Evolutionary conservation across 192 early-diverging fungal species (phyloP), one percentile per base, ranked within the genome.

Genomic region (Coemansia sp.): DNA sequence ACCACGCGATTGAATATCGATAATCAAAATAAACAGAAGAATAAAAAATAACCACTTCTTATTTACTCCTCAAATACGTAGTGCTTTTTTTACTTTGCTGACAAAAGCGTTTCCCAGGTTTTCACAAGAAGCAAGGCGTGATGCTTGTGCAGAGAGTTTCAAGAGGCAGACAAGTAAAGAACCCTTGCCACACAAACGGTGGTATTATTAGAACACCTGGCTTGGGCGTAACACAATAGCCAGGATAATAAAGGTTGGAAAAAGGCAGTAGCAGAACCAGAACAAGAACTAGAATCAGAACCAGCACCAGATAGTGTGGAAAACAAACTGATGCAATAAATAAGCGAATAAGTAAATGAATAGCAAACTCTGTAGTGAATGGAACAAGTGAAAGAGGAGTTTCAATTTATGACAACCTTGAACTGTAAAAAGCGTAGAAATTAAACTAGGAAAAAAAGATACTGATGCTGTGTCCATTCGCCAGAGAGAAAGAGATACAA

Each of bases 91-190:
- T 13, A 1, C n/a, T 13, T n/a, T 41, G 11, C 61, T 62, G 36
- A 32, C 32, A 32, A 26, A 26, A 32, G 32, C n/a, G 39, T 19
- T 51, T 49, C 9, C 22, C 41, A 45, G 41, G 13, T 8, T 13
- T 12, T 22, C 16, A 46, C 32, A 62, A 62, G 47, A 47, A 62
- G 51, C 13, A 18, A 54, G 51, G 21, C 51, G 51, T 13, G 51
- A 22, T 26, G 22, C 51, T 54, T 54, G 21, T 26, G 7, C 47
- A 18, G 47, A 54, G 51, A 26, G 51, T 26, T 11, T 54, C 22
- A 12, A 5, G n/a, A 32, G n/a, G 40, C 39, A n/a, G 18, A 13
- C 36, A 59, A 59, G 40, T 15, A 26, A 59, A 15, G 26, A n/a
- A 39, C 57, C 15, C 57, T 32, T 41, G 11, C 11, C 16, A 41